phyloP scores from a whole-genome alignment of 1,284 basidiomycete genomes.

The Pterula multifida region DNA sequence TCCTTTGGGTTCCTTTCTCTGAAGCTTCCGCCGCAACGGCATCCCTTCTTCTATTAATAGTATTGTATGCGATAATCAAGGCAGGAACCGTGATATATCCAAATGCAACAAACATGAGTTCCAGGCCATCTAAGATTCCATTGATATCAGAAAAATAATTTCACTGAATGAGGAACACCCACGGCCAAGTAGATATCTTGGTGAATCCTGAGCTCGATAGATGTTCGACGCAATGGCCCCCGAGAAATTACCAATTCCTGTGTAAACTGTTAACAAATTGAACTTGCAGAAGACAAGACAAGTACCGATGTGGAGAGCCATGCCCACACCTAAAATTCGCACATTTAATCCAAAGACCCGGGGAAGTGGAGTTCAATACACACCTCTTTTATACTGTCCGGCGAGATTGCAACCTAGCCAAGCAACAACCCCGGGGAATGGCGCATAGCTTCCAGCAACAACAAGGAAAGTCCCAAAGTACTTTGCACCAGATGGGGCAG shows the following conservation, averaged over 20 bases:
- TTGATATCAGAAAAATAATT: neutral
- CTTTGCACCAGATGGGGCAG: constrained; percentile 28
- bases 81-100: constrained; percentile 42
- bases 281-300: neutral
- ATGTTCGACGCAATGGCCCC: constrained; percentile 50
- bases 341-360: neutral
- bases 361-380: neutral
- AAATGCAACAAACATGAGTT: constrained; percentile 56
- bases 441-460: constrained; percentile 47
- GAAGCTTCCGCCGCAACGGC: constrained; percentile 16
- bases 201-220: constrained; percentile 44
- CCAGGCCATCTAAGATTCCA: constrained; percentile 37
- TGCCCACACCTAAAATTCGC: constrained; percentile 25
- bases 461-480: constrained; percentile 60
- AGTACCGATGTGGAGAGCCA: constrained; percentile 47
- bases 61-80: constrained; percentile 35
- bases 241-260: constrained; percentile 38
- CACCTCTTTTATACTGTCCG: constrained; percentile 54
- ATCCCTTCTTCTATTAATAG: constrained; percentile 42
- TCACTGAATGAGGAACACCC: constrained; percentile 13
- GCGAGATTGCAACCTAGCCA: constrained; percentile 55
- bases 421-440: constrained; percentile 50
- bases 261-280: neutral
- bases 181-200: constrained; percentile 53
- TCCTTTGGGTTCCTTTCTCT: constrained; percentile 18